Percentiles rank a stretch among this genome's conserved stretches.
Evolutionary conservation across 805 yeast species (phyloP).

Genomic region (Pichia gijzeniarum): DNA sequence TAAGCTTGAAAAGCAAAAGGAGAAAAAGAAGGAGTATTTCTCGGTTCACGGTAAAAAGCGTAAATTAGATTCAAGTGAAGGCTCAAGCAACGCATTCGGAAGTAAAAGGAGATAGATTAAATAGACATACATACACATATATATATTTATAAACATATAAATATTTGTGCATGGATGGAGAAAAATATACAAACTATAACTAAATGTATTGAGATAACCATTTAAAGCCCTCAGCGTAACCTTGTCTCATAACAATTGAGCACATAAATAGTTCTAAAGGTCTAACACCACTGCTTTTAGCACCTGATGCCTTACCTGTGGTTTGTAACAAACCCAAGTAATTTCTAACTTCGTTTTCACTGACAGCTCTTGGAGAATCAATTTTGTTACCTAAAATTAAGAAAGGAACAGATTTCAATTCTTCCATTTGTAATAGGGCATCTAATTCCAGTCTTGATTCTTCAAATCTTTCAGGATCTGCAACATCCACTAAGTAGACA

Average conservation of each 20-base stretch:
- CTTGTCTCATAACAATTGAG: constrained; percentile 97
- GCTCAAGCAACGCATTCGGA: constrained; percentile 25
- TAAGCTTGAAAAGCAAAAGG: constrained; percentile 68
- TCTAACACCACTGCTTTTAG: constrained; percentile 57
- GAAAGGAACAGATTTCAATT: constrained; percentile 83
- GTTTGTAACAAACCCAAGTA: constrained; percentile 83
- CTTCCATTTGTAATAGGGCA: constrained; percentile 87
- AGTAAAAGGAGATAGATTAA: constrained; percentile 18
- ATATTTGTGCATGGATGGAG: not conserved
- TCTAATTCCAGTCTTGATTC: constrained; percentile 95
- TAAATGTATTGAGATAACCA: constrained; percentile 96
- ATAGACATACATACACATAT: not conserved
- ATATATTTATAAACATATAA: not conserved
- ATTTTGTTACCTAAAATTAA: constrained; percentile 94
- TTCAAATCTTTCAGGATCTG: constrained; percentile 90
- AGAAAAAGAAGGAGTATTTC: constrained; percentile 83
- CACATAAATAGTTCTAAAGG: constrained; percentile 97
- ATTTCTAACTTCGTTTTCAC: constrained; percentile 88
- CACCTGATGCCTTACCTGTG: constrained; percentile 81
- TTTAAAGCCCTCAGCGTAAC: constrained; percentile 96
- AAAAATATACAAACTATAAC: constrained; percentile 11
- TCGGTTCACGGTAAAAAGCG: constrained; percentile 64
- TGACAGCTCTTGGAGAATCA: constrained; percentile 88
- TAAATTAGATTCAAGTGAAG: constrained; percentile 30
- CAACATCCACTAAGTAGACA: constrained; percentile 93